Base-by-base conservation (phyloP, 2,329 filamentous ascomycete species). In the Xylariaceae sp. region DNA sequence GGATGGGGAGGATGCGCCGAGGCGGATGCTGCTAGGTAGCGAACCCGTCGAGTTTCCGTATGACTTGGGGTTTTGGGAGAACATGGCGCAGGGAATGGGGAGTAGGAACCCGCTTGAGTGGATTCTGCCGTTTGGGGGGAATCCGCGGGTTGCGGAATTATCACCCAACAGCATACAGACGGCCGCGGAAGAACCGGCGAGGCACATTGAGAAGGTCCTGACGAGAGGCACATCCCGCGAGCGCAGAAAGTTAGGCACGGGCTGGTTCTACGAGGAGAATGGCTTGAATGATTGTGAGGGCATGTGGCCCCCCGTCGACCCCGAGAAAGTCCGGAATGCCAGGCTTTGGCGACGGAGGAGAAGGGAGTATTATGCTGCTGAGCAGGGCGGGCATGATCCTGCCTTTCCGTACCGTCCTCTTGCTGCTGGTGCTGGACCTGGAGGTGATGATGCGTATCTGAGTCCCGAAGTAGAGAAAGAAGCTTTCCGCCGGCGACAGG, bases 41-140 rank as follows among this genome's bases (percentile, higher is more conserved):
- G 71, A 77, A 46, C 77, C 74, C 42, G 78, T 91, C 56, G 86
- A 92, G 64, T 93, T 89, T 56, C 88, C 88, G 0, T 93, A 90
- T 66, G 88, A 94, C 58, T 68, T 92, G 36, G 86, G 86, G 40
- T 71, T 93, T 56, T 89, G 80, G 68, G 63, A 69, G 27, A 94
- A 94, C 63, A 74, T 92, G 61, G 74, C 76, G 14, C 83, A 88
- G 60, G 85, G 82, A 14, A 91, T 93, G 85, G 86, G 86, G 4
- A 83, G 79, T 0, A 54, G 61, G 6, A 89, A 88, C 59, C 57
- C 78, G 0, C 53, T 89, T 0, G 61, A 75, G 6, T 93, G 88
- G 88, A 67, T 88, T 45, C 77, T 80, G 54, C 88, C 88, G 0
- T 73, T 90, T 33, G 74, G 82, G 2, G 71, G 73, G 25, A 70